These are phyloP conservation scores for Phytomonas sp. DNA, from an alignment of 208 protist species.

Conservation along the genomic window DNA sequence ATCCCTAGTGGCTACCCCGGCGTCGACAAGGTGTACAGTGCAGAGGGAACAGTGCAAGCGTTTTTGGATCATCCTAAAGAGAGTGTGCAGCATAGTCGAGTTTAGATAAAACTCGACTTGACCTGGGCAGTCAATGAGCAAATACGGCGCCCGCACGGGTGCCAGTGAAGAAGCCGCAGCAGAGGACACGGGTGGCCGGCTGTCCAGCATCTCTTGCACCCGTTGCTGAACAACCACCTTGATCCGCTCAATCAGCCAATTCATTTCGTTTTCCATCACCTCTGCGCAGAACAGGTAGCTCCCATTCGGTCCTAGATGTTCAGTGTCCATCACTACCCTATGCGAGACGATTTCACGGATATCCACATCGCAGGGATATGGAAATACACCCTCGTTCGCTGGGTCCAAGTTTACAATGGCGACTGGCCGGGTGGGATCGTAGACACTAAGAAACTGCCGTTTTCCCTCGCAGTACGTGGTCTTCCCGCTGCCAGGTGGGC, in stretches of 20 bases:
- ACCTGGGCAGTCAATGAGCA: constrained; percentile 98
- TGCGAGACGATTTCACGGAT: constrained; percentile 90
- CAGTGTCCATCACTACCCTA: constrained; percentile 86
- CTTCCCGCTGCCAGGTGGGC: constrained; percentile 93
- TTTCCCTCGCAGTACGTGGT: constrained; percentile 96
- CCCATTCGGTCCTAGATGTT: constrained; percentile 96
- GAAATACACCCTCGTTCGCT: constrained; percentile 94
- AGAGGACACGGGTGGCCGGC: neutral
- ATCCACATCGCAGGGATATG: constrained; percentile 91
- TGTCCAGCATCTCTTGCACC: constrained; percentile 38
- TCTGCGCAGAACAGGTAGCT: constrained; percentile 96
- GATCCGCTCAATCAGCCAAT: constrained; percentile 65
- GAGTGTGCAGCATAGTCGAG: constrained; percentile 76
- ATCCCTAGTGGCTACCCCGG: constrained; percentile 90
- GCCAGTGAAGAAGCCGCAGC: neutral
- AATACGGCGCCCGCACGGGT: constrained; percentile 55
- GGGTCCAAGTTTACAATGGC: constrained; percentile 97
- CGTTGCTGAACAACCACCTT: constrained; percentile 52
- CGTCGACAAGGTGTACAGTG: constrained; percentile 94
- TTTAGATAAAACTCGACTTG: constrained; percentile 99
- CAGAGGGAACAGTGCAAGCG: constrained; percentile 63
- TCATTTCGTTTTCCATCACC: constrained; percentile 79
- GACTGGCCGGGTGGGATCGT: constrained; percentile 79
- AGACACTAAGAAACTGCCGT: constrained; percentile 90
- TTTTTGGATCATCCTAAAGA: constrained; percentile 74